A percentile compares a stretch with the other conserved stretches of the same genome.
These are phyloP conservation scores for Conticribra weissflogii DNA, from an alignment of 108 stramenopile species.

Conservation along the genomic window DNA sequence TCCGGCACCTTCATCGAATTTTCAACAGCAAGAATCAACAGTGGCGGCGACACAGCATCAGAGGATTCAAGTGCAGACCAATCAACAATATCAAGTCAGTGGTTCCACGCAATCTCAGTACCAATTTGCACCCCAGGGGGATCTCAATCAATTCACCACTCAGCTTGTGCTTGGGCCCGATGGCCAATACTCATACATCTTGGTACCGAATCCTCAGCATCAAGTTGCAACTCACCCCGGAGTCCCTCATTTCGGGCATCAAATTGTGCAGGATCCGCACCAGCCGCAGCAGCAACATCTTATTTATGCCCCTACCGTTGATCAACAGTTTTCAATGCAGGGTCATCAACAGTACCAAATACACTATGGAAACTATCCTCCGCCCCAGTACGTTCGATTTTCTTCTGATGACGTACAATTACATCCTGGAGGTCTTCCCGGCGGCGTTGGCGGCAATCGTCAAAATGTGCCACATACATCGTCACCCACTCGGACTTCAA, in stretches of 20 bases:
- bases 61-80: conserved; percentile 6
- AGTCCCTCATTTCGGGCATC: conserved; percentile 34
- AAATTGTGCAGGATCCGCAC: conserved; percentile 48
- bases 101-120: conserved; percentile 21
- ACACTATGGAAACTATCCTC: conserved; percentile 27
- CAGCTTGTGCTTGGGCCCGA: conserved; percentile 78
- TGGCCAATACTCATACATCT: conserved; percentile 73
- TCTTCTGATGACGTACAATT: conserved; percentile 29
- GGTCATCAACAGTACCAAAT: conserved; percentile 41
- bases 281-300: conserved; percentile 46
- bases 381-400: conserved; percentile 38
- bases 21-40: background rate
- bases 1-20: background rate
- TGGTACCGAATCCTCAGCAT: conserved; percentile 58
- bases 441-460: conserved; percentile 29
- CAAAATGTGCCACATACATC: background rate
- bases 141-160: conserved; percentile 29
- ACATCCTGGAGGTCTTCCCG: conserved; percentile 47
- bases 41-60: background rate
- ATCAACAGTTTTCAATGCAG: conserved; percentile 30
- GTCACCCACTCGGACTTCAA: conserved; percentile 1
- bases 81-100: conserved; percentile 1
- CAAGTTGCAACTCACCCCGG: conserved; percentile 28
- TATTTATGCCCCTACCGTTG: conserved; percentile 33
- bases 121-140: conserved; percentile 17